Base-by-base conservation (phyloP, 306 rosid species). In the Quercus gilva region DNA sequence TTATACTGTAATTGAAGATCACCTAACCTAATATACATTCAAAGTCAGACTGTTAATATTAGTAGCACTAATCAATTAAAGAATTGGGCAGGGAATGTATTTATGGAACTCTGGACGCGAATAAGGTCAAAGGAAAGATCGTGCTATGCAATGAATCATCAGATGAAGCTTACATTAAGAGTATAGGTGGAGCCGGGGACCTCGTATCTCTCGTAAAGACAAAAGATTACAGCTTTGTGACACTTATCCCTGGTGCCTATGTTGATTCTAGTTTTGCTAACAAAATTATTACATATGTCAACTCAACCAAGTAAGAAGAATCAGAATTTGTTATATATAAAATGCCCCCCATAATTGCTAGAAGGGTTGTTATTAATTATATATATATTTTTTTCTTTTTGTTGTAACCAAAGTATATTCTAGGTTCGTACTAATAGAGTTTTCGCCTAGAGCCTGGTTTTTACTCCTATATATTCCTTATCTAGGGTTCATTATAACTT, bases 61-160 rank as follows among this genome's bases (percentile, higher is more conserved):
- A 49, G 53, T 49, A 49, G 53, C 17, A 12, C n/a, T 43, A 61
- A 55, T 59, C 2, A 13, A 37, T 76, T 73, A 67, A 80, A 83
- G 57, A 78, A 49, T 37, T 49, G 58, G 59, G 72, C 85, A 90
- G 98, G 80, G 84, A 85, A 49, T 94, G 97, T 85, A 92, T 92
- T 52, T 57, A 63, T 57, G 89, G 87, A 75, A 86, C 90, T 20
- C 68, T 94, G 17, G 71, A 55, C 75, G 14, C 74, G 78, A 71
- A 84, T 69, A 85, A 78, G 69, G 96, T 94, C 86, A 77, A 60
- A 83, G 96, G 96, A 1, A 94, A 28, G 75, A 88, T 92, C 58
- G 92, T 92, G 85, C 87, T 85, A 65, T 94, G 98, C 81, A 7
- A 53, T 91, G 86, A 5, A 75, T 75, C 2, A 6, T 78, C 17